Conservation (phyloP, 768 basidiomycete species). For the Amanita thiersii region DNA sequence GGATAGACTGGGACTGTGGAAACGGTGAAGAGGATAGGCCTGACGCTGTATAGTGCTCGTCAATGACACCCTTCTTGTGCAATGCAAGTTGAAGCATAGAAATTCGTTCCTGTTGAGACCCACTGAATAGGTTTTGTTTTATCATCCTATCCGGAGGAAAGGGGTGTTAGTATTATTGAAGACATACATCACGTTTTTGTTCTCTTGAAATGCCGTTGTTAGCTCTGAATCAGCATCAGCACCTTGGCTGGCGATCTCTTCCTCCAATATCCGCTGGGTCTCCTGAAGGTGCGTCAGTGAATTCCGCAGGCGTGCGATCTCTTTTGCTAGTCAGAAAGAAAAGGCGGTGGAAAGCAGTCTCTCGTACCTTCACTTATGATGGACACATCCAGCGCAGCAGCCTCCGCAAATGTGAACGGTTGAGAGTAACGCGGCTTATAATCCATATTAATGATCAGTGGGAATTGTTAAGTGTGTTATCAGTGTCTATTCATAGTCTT, state of each 20-base stretch:
- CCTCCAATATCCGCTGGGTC: constrained; percentile 52
- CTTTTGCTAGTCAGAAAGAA: constrained; percentile 27
- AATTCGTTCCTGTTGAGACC: constrained; percentile 73
- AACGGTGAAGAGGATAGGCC: constrained; percentile 2
- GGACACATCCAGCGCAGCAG: constrained; percentile 52
- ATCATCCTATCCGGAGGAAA: background rate
- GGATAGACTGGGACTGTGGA: constrained; percentile 2
- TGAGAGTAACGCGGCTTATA: constrained; percentile 61
- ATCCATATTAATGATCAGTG: constrained; percentile 25
- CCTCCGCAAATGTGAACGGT: constrained; percentile 67
- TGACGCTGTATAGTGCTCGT: constrained; percentile 38
- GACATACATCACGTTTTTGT: constrained; percentile 61
- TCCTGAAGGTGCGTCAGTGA: constrained; percentile 54
- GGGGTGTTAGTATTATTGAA: background rate
- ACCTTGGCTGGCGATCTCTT: constrained; percentile 28
- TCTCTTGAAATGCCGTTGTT: constrained; percentile 56
- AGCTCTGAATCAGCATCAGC: constrained; percentile 46
- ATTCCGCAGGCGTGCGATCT: constrained; percentile 68
- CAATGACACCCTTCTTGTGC: constrained; percentile 46
- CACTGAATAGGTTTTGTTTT: constrained; percentile 30
- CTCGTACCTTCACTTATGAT: constrained; percentile 63
- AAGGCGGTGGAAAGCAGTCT: background rate
- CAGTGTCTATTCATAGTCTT: constrained; percentile 11
- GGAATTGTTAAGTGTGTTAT: constrained; percentile 7
- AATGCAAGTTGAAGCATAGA: constrained; percentile 60